A percentile compares a stretch with the other conserved stretches of the same genome.
phyloP scores from a whole-genome alignment of 2,329 filamentous ascomycete genomes.

The Alternaria ventricosa region DNA sequence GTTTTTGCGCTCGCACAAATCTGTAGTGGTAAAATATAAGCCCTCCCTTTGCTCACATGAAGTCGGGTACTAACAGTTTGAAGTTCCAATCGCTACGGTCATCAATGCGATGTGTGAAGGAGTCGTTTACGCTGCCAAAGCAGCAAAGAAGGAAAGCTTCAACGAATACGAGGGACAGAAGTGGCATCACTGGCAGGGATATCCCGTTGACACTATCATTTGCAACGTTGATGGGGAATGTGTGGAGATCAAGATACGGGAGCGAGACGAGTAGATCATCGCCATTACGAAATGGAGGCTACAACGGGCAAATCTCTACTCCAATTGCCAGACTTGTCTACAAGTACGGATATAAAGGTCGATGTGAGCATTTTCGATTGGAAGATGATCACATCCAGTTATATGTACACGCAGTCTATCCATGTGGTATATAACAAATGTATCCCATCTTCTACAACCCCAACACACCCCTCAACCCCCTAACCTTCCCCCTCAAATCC shows the following conservation, averaged over 20 bases:
- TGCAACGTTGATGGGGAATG: neutral
- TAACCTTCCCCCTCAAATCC: conserved; percentile 40
- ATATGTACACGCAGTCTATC: neutral
- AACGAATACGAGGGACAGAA: neutral
- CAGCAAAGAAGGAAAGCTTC: neutral
- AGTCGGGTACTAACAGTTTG: too few relatives aligned
- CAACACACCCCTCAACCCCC: conserved; percentile 51
- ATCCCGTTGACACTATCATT: neutral
- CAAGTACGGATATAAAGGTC: too few relatives aligned
- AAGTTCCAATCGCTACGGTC: neutral
- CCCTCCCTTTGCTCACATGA: too few relatives aligned
- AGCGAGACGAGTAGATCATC: neutral
- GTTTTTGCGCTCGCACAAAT: neutral
- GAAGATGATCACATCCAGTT: neutral
- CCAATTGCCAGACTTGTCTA: neutral
- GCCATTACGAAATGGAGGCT: too few relatives aligned
- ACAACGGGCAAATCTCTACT: neutral
- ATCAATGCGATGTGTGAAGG: neutral
- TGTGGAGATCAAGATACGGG: neutral
- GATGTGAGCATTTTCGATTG: too few relatives aligned
- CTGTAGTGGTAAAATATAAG: neutral
- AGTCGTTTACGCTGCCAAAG: neutral
- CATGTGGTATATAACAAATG: neutral
- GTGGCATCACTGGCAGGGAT: neutral
- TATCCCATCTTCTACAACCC: conserved; percentile 26